These are phyloP conservation scores for Mortierella sp. DNA, from an alignment of 371 early-diverging fungal species.

Conservation along the genomic window DNA sequence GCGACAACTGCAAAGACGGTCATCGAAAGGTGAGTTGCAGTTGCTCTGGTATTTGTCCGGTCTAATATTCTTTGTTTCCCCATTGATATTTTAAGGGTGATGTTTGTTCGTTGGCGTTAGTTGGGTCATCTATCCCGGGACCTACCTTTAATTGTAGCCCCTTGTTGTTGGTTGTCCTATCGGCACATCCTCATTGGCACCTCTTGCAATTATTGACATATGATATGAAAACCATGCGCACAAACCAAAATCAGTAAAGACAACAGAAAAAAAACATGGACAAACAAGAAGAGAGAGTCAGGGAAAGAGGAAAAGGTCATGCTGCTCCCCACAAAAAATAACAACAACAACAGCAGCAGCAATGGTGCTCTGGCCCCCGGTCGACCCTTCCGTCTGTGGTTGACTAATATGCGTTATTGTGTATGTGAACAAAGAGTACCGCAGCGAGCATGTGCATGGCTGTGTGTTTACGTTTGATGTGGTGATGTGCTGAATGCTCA, in stretches of 20 bases:
- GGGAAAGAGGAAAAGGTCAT: background rate
- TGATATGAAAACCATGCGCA: constrained; percentile 7
- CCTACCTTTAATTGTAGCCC: background rate
- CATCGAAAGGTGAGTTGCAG: constrained; percentile 50
- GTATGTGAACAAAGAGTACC: background rate
- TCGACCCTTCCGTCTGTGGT: background rate
- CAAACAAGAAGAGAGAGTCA: background rate
- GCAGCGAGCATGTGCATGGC: background rate
- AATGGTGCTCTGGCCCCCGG: background rate
- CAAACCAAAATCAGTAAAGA: background rate
- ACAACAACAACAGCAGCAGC: background rate
- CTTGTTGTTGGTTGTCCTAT: background rate
- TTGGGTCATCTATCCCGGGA: background rate
- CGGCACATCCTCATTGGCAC: background rate
- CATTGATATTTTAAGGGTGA: background rate
- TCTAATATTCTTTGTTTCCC: background rate
- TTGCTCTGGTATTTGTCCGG: background rate
- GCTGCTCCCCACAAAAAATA: background rate
- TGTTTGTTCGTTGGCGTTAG: background rate
- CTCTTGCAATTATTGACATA: background rate
- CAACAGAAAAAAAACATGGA: background rate
- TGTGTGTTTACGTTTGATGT: background rate
- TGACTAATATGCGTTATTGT: background rate
- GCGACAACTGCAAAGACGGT: constrained; percentile 47
- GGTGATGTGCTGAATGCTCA: background rate